A percentile compares a stretch with the other conserved stretches of the same genome.
Conservation (phyloP, 169 alveolate species). For the Blepharisma undulans region DNA sequence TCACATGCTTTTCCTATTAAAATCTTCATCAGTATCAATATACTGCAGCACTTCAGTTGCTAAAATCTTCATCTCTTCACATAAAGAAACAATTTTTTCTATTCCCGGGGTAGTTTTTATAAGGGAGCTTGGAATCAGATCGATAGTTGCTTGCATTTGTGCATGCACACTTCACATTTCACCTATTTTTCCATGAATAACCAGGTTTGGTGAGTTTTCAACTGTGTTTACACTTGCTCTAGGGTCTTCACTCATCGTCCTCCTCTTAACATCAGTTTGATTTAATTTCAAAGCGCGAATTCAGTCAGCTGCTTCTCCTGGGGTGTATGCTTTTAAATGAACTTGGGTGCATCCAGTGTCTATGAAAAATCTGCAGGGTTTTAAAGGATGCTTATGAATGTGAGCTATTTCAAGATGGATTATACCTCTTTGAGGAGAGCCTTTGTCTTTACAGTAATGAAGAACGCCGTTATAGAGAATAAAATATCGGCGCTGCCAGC, state of each 20-base stretch:
- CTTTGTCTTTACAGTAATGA: conserved; percentile 30
- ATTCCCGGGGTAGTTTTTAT: conserved; percentile 32
- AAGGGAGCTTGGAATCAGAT: not conserved
- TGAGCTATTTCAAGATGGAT: not conserved
- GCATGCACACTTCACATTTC: conserved; percentile 19
- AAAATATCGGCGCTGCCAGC: conserved; percentile 39
- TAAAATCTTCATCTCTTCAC: conserved; percentile 19
- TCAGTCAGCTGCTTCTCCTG: conserved; percentile 26
- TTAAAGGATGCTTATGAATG: conserved; percentile 1
- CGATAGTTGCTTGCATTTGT: conserved; percentile 4
- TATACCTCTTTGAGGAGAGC: not conserved
- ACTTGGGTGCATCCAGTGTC: conserved; percentile 1
- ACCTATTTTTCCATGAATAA: conserved; percentile 5
- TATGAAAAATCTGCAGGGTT: not conserved
- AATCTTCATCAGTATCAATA: conserved; percentile 17
- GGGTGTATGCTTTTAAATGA: conserved; percentile 31
- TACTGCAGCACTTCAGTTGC: conserved; percentile 11
- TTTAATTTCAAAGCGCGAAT: not conserved
- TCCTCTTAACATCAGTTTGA: not conserved
- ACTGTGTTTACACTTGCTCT: not conserved
- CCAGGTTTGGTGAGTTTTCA: not conserved
- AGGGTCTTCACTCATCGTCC: not conserved
- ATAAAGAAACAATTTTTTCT: conserved; percentile 20
- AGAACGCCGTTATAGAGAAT: conserved; percentile 19
- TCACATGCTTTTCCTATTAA: not conserved